phyloP scores from a whole-genome alignment of 441 rosid species.

The Populus trichocarpa region DNA sequence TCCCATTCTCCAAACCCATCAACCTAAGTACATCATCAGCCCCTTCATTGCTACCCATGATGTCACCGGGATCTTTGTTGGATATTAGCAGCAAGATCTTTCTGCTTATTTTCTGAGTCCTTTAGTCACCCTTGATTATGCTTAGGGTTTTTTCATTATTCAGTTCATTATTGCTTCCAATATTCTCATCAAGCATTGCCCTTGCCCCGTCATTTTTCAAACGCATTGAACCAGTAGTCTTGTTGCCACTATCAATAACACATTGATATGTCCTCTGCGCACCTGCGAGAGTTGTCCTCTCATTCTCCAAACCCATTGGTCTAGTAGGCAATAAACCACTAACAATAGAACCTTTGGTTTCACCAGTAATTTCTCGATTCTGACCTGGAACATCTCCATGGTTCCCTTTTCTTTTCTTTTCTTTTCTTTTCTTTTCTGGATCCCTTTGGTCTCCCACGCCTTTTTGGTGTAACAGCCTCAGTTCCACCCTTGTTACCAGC shows the following conservation, averaged over 20 bases:
- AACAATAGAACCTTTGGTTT: neutral
- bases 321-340: neutral
- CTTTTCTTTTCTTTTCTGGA: too few species aligned
- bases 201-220: neutral
- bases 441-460: slow-evolving; percentile 28
- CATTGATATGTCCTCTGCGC: neutral
- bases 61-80: slow-evolving; percentile 4
- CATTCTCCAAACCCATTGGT: neutral
- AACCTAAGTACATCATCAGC: neutral
- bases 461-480: neutral
- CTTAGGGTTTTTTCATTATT: neutral
- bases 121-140: slow-evolving; percentile 15
- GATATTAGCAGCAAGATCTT: neutral
- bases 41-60: neutral
- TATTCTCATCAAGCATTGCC: neutral
- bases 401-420: neutral
- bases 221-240: neutral
- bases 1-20: too few species aligned
- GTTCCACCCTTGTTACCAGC: too few species aligned
- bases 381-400: neutral
- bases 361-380: neutral
- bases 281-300: neutral
- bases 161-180: neutral
- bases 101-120: slow-evolving; percentile 20
- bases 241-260: neutral